These are phyloP conservation scores for Babesia divergens DNA, from an alignment of 169 alveolate species.

Conservation along the genomic window DNA sequence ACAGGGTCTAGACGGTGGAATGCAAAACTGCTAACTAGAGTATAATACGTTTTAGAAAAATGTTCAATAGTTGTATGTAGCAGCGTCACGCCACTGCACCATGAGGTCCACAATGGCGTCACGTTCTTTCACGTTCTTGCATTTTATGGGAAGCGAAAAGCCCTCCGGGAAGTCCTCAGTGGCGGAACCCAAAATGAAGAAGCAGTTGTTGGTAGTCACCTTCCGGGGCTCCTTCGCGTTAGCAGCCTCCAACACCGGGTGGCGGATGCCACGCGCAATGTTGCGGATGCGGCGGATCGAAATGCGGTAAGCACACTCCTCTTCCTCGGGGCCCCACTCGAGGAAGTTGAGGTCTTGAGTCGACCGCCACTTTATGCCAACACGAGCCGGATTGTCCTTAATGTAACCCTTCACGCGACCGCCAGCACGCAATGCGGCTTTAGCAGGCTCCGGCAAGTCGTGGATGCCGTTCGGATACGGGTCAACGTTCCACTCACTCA, in stretches of 20 bases:
- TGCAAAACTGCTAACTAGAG: no score
- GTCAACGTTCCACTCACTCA: slow-evolving; percentile 87
- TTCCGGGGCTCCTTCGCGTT: slow-evolving; percentile 84
- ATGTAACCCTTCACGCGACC: slow-evolving; percentile 72
- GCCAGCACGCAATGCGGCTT: slow-evolving; percentile 85
- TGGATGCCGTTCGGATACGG: slow-evolving; percentile 91
- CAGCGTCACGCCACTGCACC: slow-evolving; percentile 91
- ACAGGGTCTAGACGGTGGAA: no score
- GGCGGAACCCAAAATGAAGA: slow-evolving; percentile 85
- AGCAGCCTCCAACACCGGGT: slow-evolving; percentile 81
- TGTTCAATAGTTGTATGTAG: slow-evolving; percentile 79
- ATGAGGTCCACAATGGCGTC: slow-evolving; percentile 83
- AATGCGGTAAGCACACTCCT: slow-evolving; percentile 77
- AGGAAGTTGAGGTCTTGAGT: slow-evolving; percentile 80
- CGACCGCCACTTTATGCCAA: slow-evolving; percentile 76
- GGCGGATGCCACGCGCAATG: slow-evolving; percentile 85
- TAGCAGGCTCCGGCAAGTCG: slow-evolving; percentile 82
- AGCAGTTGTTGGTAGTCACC: slow-evolving; percentile 76
- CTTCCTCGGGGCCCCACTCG: slow-evolving; percentile 84
- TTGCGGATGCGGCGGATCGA: slow-evolving; percentile 84
- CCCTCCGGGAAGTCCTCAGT: slow-evolving; percentile 90
- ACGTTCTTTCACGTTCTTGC: slow-evolving; percentile 84
- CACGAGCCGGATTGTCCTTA: slow-evolving; percentile 66
- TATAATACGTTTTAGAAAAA: not conserved
- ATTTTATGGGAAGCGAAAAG: slow-evolving; percentile 80